Conservation (phyloP, 805 yeast species). For the Priceomyces fermenticarens region DNA sequence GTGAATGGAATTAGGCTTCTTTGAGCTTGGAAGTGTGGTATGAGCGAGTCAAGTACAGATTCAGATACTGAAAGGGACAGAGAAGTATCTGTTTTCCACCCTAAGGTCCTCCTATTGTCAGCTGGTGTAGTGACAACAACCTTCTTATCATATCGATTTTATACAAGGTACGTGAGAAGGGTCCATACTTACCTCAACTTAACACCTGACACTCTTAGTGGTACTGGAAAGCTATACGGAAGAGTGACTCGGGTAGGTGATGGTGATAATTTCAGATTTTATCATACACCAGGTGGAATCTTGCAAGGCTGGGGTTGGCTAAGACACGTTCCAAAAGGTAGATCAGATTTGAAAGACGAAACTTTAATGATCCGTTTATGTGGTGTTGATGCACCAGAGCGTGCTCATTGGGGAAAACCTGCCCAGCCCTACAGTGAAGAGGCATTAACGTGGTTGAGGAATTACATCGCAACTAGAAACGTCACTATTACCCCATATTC, state of each 20-base stretch:
- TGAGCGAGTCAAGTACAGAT: neutral
- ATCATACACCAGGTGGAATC: slow-evolving; percentile 89
- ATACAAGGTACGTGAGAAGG: slow-evolving; percentile 31
- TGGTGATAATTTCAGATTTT: slow-evolving; percentile 91
- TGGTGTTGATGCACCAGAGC: slow-evolving; percentile 96
- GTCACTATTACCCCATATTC: slow-evolving; percentile 77
- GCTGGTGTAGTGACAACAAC: slow-evolving; percentile 30
- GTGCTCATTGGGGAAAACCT: slow-evolving; percentile 90
- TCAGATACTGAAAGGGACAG: slow-evolving; percentile 11
- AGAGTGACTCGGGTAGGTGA: slow-evolving; percentile 89
- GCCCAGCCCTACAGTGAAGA: slow-evolving; percentile 87
- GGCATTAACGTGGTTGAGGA: slow-evolving; percentile 73
- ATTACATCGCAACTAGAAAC: slow-evolving; percentile 59
- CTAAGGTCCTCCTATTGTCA: slow-evolving; percentile 36
- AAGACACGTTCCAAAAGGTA: slow-evolving; percentile 56
- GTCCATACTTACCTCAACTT: slow-evolving; percentile 35
- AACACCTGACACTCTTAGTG: slow-evolving; percentile 32
- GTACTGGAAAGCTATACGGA: slow-evolving; percentile 45
- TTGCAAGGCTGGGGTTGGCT: slow-evolving; percentile 94
- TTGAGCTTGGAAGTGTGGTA: no score
- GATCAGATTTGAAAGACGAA: slow-evolving; percentile 49
- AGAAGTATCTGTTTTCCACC: slow-evolving; percentile 28
- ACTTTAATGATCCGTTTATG: slow-evolving; percentile 82
- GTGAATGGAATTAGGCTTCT: no score
- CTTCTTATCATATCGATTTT: slow-evolving; percentile 27